Conservation (phyloP, 164 flowering plant genomes). For the Chimonanthus salicifolius region DNA sequence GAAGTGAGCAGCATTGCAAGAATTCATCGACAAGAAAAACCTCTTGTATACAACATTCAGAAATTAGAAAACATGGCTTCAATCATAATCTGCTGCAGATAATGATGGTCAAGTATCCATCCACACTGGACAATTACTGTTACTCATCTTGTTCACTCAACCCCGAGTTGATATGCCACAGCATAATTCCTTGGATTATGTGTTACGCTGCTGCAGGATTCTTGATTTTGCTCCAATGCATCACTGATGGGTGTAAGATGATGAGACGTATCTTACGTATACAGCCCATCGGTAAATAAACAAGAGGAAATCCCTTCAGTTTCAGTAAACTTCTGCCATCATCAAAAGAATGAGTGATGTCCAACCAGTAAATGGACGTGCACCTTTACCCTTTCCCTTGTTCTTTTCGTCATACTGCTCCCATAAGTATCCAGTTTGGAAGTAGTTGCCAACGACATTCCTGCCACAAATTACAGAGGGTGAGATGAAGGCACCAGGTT, state of each 20-base stretch:
- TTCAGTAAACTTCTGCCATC: constrained; percentile 69
- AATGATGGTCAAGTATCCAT: neutral
- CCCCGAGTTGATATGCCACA: neutral
- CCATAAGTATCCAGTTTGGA: constrained; percentile 78
- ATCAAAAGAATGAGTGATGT: constrained; percentile 76
- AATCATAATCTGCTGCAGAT: too few relatives aligned
- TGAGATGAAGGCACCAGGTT: neutral
- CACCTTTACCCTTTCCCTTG: constrained; percentile 80
- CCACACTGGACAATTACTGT: neutral
- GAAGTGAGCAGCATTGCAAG: too few relatives aligned
- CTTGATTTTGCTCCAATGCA: neutral
- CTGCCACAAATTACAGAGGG: constrained; percentile 32
- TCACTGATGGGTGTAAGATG: neutral
- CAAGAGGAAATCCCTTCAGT: neutral
- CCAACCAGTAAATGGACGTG: constrained; percentile 89
- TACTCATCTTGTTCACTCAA: neutral
- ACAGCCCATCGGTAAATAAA: neutral
- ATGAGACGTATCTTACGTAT: neutral
- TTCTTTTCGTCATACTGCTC: constrained; percentile 88
- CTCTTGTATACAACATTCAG: too few relatives aligned
- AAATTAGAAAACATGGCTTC: neutral
- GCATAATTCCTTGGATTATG: too few relatives aligned
- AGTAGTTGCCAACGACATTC: constrained; percentile 67
- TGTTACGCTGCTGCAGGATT: neutral
- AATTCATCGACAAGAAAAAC: too few relatives aligned